Evolutionary conservation across 148 eudicot genomes (phyloP), one percentile per base, ranked within the genome.

Genomic region (Suaeda aralocaspica): DNA sequence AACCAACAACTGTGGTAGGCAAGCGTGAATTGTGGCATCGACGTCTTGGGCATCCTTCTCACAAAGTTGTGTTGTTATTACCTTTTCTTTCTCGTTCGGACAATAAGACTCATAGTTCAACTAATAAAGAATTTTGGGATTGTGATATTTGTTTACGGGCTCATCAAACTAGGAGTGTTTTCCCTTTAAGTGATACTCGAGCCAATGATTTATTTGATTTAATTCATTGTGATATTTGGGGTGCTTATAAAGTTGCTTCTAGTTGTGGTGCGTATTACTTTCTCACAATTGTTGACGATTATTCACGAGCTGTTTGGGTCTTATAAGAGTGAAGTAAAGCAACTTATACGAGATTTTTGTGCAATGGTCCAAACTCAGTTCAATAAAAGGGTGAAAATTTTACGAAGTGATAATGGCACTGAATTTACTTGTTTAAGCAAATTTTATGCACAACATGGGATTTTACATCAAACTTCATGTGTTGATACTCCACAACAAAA

Each of bases 201-300:
- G 69, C 25, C 5, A 31, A 12, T 28, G 14, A 28, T 44, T 14
- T 28, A 4, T 66, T 66, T 46, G 57, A 30, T 25, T 48, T 66
- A 10, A 66, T 66, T 16, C 58, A 48, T 19, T 66, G 58, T 48
- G 69, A 66, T 30, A 33, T 66, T 49, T 66, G 57, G 69, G 69
- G 58, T 28, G n/a, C 13, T 5, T 66, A 66, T 46, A 55, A 6
- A 1, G 46, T 61, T 33, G 2, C 46, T 16, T 19, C 46, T 33
- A 34, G 65, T 61, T 31, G 65, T 61, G 46, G 65, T 36, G 65
- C 65, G 13, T 36, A 61, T 30, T 61, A 34, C 7, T 61, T 61
- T 61, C 44, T 61, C 3, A 61, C 46, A 15, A 61, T 61, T 36
- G 46, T 61, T 14, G 26, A 61, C n/a, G n/a, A n/a, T n/a, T n/a